Base-by-base conservation (phyloP, 2,329 filamentous ascomycete genomes). In the Rutstroemia sp. region DNA sequence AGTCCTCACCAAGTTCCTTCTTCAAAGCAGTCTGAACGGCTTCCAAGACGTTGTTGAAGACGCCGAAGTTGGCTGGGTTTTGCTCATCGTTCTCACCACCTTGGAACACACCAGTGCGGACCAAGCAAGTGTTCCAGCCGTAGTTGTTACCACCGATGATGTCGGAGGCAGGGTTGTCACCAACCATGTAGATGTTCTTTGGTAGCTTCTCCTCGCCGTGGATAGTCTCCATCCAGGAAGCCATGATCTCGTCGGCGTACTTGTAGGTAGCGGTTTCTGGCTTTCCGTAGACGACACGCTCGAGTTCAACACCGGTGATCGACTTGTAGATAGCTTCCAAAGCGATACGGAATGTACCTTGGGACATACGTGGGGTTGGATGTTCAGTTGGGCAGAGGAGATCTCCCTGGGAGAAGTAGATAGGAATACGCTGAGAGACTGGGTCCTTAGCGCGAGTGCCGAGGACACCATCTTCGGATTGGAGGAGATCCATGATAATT, bases 141-240 rank as follows among this genome's bases (percentile, higher is more conserved):
- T 90, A 89, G 79, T 85, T 87, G 78, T 90, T 90, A 60, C 86
- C 87, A 60, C 87, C 87, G 61, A 87, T 78, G 66, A 89, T 88
- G 68, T 89, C 86, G 25, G 83, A 87, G 25, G 83, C 82, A 6
- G 85, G 86, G 75, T 88, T 89, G 72, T 89, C 86, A 62, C 86
- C 86, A 55, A 89, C 75, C 86, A 89, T 89, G 78, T 89, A 89
- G 70, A 88, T 77, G 73, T 88, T 86, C 69, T 81, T 70, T 41
- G 54, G 54, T 14, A 57, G 37, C 25, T 48, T 46, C 12, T 46
- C 54, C 71, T 89, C 86, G 67, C 82, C 82, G 76, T 90, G 86
- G 62, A 90, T 81, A 65, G 82, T 76, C 64, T 86, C 85, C 86
- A 89, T 89, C 86, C 86, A 90, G 51, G 78, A 79, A 34, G 80